phyloP scores from a whole-genome alignment of 1,284 basidiomycete genomes.

The Melampsora americana region DNA sequence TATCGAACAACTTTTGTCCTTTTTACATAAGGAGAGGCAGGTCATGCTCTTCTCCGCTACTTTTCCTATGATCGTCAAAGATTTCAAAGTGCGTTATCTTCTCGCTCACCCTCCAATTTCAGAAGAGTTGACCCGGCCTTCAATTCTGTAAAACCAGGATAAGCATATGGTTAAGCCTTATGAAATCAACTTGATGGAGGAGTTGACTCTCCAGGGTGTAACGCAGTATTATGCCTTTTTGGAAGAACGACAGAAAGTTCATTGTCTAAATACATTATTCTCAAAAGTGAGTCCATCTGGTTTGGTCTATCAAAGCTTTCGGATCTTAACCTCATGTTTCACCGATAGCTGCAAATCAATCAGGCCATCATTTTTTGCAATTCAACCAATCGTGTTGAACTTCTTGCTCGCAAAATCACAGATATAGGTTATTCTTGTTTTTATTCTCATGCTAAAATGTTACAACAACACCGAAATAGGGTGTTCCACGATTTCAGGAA shows the following conservation, averaged over 20 bases:
- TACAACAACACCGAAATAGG: conserved; percentile 95
- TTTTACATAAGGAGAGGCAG: conserved; percentile 81
- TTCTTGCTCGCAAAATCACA: conserved; percentile 97
- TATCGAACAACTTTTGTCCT: conserved; percentile 88
- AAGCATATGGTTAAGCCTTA: conserved; percentile 96
- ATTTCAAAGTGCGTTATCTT: conserved; percentile 73
- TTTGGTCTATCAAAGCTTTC: conserved; percentile 3
- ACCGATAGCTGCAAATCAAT: conserved; percentile 89
- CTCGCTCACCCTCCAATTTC: conserved; percentile 2
- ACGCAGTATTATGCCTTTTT: conserved; percentile 99
- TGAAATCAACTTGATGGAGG: conserved; percentile 99
- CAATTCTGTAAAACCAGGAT: conserved; percentile 62
- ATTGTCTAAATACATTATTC: conserved; percentile 95
- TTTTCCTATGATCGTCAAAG: conserved; percentile 98
- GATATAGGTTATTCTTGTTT: conserved; percentile 99
- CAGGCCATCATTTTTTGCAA: conserved; percentile 99
- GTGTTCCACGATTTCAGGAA: conserved; percentile 99
- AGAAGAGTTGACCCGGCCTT: conserved; percentile 18
- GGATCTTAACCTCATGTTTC: conserved; percentile 5
- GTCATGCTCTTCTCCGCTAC: conserved; percentile 99
- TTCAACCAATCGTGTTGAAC: conserved; percentile 97
- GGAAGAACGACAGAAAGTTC: conserved; percentile 98
- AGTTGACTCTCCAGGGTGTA: conserved; percentile 95
- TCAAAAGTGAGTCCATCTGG: conserved; percentile 68
- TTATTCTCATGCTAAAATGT: conserved; percentile 99